A percentile compares a stretch with the other conserved stretches of the same genome.
Conservation (phyloP, 2,329 filamentous ascomycete species). For the Chlorencoelia australis region DNA sequence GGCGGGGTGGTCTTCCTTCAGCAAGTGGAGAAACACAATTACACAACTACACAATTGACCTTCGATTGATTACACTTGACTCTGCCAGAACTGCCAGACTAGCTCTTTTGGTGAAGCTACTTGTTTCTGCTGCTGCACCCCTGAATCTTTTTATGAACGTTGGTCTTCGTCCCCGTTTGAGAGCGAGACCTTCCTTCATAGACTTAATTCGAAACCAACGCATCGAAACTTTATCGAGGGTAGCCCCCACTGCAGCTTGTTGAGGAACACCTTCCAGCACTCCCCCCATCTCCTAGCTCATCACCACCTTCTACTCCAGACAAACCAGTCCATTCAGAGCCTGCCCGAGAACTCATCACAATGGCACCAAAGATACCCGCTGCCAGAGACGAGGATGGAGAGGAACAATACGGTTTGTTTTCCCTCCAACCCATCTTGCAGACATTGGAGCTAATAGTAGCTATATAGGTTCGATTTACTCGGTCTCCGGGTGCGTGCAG, state of each 20-base stretch:
- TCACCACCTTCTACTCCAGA: constrained; percentile 24
- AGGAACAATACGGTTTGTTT: constrained; percentile 45
- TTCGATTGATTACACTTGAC: too few relatives aligned
- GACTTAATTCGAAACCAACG: constrained; percentile 46
- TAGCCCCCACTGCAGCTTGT: constrained; percentile 17
- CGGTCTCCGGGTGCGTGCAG: constrained; percentile 48
- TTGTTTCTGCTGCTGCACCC: constrained; percentile 1
- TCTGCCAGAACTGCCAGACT: too few relatives aligned
- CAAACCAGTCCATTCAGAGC: constrained; percentile 10
- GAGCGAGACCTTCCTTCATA: constrained; percentile 50
- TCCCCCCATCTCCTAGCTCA: constrained; percentile 33
- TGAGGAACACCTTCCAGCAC: constrained; percentile 32
- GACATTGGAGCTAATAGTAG: constrained; percentile 16
- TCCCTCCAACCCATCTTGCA: constrained; percentile 5
- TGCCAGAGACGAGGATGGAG: constrained; percentile 33
- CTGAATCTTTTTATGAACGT: constrained; percentile 22
- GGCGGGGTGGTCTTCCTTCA: too few relatives aligned
- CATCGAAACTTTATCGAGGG: constrained; percentile 34
- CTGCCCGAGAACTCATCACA: constrained; percentile 21
- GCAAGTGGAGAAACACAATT: too few relatives aligned
- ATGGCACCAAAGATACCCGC: constrained; percentile 33
- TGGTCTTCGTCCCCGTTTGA: constrained; percentile 40
- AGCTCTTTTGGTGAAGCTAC: not conserved
- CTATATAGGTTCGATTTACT: constrained; percentile 51
- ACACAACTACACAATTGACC: too few relatives aligned